phyloP scores from a whole-genome alignment of 2,329 filamentous ascomycete genomes.

The Pezicula radicicola region DNA sequence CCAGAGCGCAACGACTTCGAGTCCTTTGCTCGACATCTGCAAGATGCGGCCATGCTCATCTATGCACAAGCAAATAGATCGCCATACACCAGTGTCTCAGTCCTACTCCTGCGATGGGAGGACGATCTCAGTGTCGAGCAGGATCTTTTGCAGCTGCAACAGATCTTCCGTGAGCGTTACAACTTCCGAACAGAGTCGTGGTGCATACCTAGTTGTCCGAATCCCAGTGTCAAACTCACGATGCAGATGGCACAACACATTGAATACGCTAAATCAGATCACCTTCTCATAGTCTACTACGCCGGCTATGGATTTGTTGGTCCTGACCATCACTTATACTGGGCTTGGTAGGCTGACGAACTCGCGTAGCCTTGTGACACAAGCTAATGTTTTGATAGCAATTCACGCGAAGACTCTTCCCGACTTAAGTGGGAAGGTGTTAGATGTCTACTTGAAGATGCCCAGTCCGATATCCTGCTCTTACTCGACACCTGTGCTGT shows the following conservation, averaged over 20 bases:
- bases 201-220: slow-evolving; percentile 56
- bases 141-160: slow-evolving; percentile 53
- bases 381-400: slow-evolving; percentile 44
- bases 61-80: slow-evolving; percentile 58
- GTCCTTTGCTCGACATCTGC: slow-evolving; percentile 63
- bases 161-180: slow-evolving; percentile 57
- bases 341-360: slow-evolving; percentile 56
- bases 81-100: slow-evolving; percentile 56
- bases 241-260: slow-evolving; percentile 58
- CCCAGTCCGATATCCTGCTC: slow-evolving; percentile 59
- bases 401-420: slow-evolving; percentile 53
- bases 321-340: slow-evolving; percentile 60
- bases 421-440: slow-evolving; percentile 64
- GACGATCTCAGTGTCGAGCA: slow-evolving; percentile 52
- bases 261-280: slow-evolving; percentile 53
- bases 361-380: slow-evolving; percentile 19
- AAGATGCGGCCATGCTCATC: slow-evolving; percentile 66
- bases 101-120: slow-evolving; percentile 60
- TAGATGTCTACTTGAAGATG: slow-evolving; percentile 59
- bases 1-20: slow-evolving; percentile 52
- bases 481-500: slow-evolving; percentile 59
- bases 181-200: slow-evolving; percentile 59
- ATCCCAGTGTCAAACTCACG: slow-evolving; percentile 59
- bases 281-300: slow-evolving; percentile 64
- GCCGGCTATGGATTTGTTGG: slow-evolving; percentile 57